Evolutionary conservation across 805 yeast species (phyloP).

Genomic region (Suhomyces kilbournensis): DNA sequence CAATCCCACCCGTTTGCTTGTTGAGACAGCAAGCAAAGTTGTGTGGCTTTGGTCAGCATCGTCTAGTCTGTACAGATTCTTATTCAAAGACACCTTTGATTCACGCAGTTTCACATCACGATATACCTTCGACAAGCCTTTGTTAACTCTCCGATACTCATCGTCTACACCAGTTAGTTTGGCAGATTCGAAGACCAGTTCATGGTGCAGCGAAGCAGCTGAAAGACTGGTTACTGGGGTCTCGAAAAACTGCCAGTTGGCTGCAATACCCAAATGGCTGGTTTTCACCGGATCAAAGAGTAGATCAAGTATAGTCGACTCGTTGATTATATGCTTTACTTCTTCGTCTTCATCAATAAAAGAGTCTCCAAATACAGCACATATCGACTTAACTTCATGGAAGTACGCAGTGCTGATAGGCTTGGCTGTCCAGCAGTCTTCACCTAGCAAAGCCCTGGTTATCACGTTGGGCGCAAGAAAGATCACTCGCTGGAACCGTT

Average conservation of each 20-base stretch:
- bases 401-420: slow-evolving; percentile 41
- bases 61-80: slow-evolving; percentile 8
- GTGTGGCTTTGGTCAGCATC: slow-evolving; percentile 3
- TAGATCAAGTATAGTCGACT: slow-evolving; percentile 40
- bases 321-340: slow-evolving; percentile 29
- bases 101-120: not conserved
- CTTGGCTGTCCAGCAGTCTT: slow-evolving; percentile 54
- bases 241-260: slow-evolving; percentile 34
- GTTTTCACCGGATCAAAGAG: slow-evolving; percentile 30
- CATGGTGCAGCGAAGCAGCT: not conserved
- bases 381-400: slow-evolving; percentile 46
- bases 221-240: slow-evolving; percentile 6
- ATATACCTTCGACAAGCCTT: slow-evolving; percentile 13
- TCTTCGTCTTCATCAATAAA: slow-evolving; percentile 29
- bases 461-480: slow-evolving; percentile 25
- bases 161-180: slow-evolving; percentile 29
- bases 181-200: slow-evolving; percentile 9
- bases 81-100: slow-evolving; percentile 11
- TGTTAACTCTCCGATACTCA: slow-evolving; percentile 32
- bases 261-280: slow-evolving; percentile 26
- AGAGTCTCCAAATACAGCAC: slow-evolving; percentile 49
- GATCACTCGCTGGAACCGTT: slow-evolving; percentile 19
- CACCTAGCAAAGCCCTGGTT: slow-evolving; percentile 37
- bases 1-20: slow-evolving; percentile 43
- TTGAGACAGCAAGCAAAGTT: slow-evolving; percentile 35